Percentiles rank a stretch among this genome's conserved stretches.
Evolutionary conservation across 2,329 filamentous ascomycete genomes (phyloP).

Genomic region (Venturia carpophila): DNA sequence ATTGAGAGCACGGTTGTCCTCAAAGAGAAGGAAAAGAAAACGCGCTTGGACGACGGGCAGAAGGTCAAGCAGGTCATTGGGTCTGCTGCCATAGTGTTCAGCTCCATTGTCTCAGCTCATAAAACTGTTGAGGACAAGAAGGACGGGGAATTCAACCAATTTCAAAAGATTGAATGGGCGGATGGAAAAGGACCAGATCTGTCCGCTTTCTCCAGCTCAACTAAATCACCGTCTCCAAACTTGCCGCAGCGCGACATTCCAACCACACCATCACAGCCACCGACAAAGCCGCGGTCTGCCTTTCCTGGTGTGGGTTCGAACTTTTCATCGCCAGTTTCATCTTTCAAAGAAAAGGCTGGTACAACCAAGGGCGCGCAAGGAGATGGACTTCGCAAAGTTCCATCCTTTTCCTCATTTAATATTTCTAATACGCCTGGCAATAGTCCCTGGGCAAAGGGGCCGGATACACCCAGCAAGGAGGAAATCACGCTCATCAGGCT

Average conservation of each 20-base stretch:
- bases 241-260: background rate
- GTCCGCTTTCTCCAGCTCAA: slow-evolving; percentile 22
- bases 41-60: slow-evolving; percentile 33
- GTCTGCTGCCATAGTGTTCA: slow-evolving; percentile 49
- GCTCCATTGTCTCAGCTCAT: slow-evolving; percentile 50
- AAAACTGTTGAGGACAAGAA: slow-evolving; percentile 46
- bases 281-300: background rate
- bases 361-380: slow-evolving; percentile 22
- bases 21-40: slow-evolving; percentile 47
- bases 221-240: slow-evolving; percentile 15
- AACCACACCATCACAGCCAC: slow-evolving; percentile 13
- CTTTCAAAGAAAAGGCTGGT: slow-evolving; percentile 22
- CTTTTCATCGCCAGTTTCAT: slow-evolving; percentile 26
- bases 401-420: slow-evolving; percentile 37
- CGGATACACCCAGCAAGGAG: slow-evolving; percentile 29
- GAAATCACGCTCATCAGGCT: slow-evolving; percentile 40
- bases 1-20: slow-evolving; percentile 48
- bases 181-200: slow-evolving; percentile 46
- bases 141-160: slow-evolving; percentile 38
- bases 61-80: slow-evolving; percentile 44
- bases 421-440: slow-evolving; percentile 24
- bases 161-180: slow-evolving; percentile 51
- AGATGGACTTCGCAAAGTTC: slow-evolving; percentile 32
- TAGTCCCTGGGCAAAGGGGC: slow-evolving; percentile 20
- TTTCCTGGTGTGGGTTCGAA: slow-evolving; percentile 20